Evolutionary conservation across 2,329 filamentous ascomycete species (phyloP).

Genomic region (Hyphodiscus sp.): DNA sequence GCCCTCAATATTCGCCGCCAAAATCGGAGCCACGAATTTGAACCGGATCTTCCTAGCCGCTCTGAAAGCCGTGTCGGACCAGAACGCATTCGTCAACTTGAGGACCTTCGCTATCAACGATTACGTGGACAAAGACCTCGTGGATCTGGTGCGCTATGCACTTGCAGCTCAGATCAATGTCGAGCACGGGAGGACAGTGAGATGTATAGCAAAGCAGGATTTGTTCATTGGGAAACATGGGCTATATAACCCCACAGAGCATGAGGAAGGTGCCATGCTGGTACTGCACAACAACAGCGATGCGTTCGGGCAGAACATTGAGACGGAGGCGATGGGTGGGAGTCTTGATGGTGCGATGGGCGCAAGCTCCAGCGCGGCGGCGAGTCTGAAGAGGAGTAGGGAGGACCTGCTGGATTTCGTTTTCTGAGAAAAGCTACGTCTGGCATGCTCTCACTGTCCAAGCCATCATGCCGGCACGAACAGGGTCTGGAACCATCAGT

Average conservation of each 20-base stretch:
- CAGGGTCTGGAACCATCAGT: neutral
- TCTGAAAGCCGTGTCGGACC: constrained; percentile 13
- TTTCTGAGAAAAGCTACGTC: neutral
- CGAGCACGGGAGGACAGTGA: neutral
- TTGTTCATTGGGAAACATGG: constrained; percentile 16
- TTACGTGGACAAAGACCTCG: constrained; percentile 14
- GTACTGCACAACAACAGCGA: constrained; percentile 28
- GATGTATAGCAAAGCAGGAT: neutral
- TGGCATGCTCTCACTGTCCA: neutral
- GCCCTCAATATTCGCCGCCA: constrained; percentile 22
- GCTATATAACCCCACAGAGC: constrained; percentile 7
- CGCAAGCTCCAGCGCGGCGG: constrained; percentile 21
- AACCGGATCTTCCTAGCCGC: constrained; percentile 21
- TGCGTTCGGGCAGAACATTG: constrained; percentile 28
- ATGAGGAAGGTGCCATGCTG: constrained; percentile 14
- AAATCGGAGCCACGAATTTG: constrained; percentile 15
- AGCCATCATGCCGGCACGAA: neutral
- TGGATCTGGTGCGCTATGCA: constrained; percentile 10
- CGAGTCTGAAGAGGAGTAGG: constrained; percentile 19
- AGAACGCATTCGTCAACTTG: constrained; percentile 18
- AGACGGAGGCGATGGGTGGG: constrained; percentile 19
- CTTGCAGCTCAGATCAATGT: constrained; percentile 14
- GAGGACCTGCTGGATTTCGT: constrained; percentile 19
- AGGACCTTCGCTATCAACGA: constrained; percentile 23
- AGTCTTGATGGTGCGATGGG: constrained; percentile 28